Evolutionary conservation across 2,329 filamentous ascomycete genomes (phyloP), one percentile per base, ranked within the genome.

Genomic region (Diaporthe sp.): DNA sequence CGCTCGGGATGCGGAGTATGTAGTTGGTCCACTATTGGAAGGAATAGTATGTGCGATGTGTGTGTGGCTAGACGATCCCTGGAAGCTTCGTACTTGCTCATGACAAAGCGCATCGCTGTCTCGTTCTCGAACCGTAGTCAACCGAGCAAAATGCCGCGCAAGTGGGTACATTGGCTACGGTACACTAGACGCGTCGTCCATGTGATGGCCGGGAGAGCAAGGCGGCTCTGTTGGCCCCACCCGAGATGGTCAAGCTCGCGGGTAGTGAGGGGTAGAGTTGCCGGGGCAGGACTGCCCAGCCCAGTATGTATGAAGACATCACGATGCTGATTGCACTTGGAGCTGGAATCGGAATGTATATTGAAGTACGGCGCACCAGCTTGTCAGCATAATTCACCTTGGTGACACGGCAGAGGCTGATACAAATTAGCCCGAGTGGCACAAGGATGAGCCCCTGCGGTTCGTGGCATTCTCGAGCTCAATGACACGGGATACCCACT

Each of bases 361-460:
- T 58, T 19, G 3, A 6, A 12, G 55, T 8, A 37, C 22, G n/a
- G 61, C 19, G 42, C 13, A n/a, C 42, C 30, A 30, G 44, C 42
- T 51, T 25, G 15, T 32, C 19, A 37, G 63, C 63, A 68, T 25
- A 25, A 25, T 50, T 15, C 27, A 22, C n/a, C 25, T 9, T 37
- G 30, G 30, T 51, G n/a, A 22, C 30, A 51, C 63, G 35, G 63
- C 63, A 68, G 63, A 27, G 47, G 63, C 30, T 68, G 63, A 53
- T 53, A 53, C 47, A 53, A 68, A 44, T 39, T 53, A 47, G 25
- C 32, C 47, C 63, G 32, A 13, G 63, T 68, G 63, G 6, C 32
- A 30, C 63, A 68, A 53, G 63, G 63, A 68, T 68, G n/a, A 68
- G 30, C 63, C 63, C 63, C 63, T 68, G 63, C 44, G 47, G 63